Conservation (phyloP, 2,329 filamentous ascomycete genomes). For the Trichoderma koningiopsis region DNA sequence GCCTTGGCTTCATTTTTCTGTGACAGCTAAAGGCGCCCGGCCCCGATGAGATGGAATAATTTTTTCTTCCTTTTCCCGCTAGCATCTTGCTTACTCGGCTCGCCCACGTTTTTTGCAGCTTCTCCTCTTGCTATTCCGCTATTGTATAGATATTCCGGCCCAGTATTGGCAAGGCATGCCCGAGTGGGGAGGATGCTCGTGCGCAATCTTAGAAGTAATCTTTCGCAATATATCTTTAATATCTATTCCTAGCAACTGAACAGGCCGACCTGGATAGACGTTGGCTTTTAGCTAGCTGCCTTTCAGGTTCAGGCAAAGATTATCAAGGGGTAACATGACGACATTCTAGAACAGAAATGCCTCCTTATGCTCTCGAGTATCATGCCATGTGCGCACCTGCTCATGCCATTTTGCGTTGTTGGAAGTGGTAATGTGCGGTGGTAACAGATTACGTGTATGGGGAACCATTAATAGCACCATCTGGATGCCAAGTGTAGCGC, state of each 20-base stretch:
- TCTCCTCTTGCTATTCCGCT: background rate
- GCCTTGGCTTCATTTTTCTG: conserved; percentile 8
- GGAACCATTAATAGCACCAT: background rate
- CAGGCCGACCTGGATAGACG: conserved; percentile 12
- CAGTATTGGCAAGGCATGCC: background rate
- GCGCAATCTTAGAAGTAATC: conserved; percentile 17
- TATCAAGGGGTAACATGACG: conserved; percentile 2
- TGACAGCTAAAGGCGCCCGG: conserved; percentile 4
- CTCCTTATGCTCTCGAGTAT: conserved; percentile 2
- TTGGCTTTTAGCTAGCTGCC: conserved; percentile 1
- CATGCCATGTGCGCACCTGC: conserved; percentile 7
- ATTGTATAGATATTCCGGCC: background rate
- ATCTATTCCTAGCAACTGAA: conserved; percentile 12
- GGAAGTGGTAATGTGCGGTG: background rate
- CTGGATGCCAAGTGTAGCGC: background rate
- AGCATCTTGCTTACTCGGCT: background rate
- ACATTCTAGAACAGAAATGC: background rate
- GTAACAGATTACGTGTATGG: background rate
- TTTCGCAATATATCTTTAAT: conserved; percentile 22
- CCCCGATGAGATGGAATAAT: background rate
- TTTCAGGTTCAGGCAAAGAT: conserved; percentile 23
- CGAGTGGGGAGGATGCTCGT: background rate
- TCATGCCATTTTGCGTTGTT: background rate
- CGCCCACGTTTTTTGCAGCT: background rate
- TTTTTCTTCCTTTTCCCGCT: background rate